Evolutionary conservation across 2,329 filamentous ascomycete species (phyloP).

Genomic region (Elsinoe perseae): DNA sequence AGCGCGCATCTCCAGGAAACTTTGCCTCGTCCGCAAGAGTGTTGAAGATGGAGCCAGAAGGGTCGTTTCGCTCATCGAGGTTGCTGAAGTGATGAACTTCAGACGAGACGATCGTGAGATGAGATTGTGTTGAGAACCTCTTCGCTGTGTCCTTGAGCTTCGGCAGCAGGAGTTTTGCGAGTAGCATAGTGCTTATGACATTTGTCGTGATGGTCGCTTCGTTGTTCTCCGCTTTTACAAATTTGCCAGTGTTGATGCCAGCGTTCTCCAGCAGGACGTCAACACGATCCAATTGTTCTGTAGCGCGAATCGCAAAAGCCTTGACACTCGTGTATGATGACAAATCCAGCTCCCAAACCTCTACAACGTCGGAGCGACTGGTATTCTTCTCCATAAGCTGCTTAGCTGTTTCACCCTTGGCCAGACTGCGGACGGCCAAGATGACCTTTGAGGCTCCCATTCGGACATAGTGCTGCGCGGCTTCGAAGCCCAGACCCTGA

Average conservation of each 20-base stretch:
- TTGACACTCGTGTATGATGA: constrained; percentile 33
- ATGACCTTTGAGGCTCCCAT: constrained; percentile 38
- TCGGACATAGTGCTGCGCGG: constrained; percentile 36
- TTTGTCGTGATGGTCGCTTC: constrained; percentile 48
- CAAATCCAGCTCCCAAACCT: constrained; percentile 43
- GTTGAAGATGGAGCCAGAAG: constrained; percentile 29
- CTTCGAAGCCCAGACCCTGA: constrained; percentile 41
- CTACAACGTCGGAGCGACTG: constrained; percentile 29
- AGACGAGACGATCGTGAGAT: constrained; percentile 34
- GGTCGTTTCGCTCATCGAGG: constrained; percentile 33
- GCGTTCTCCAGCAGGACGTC: constrained; percentile 26
- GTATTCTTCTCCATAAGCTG: constrained; percentile 33
- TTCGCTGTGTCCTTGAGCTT: constrained; percentile 40
- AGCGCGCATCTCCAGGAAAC: constrained; percentile 36
- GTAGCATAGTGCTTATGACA: constrained; percentile 45
- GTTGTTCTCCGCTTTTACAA: constrained; percentile 35
- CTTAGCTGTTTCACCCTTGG: constrained; percentile 40
- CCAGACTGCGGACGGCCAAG: constrained; percentile 36
- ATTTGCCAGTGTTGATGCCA: constrained; percentile 33
- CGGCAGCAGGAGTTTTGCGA: constrained; percentile 45
- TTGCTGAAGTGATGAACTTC: constrained; percentile 35
- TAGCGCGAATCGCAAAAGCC: constrained; percentile 29
- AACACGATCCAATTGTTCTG: constrained; percentile 20
- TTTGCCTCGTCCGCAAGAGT: constrained; percentile 32
- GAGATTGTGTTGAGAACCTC: constrained; percentile 30